Conservation (phyloP, 148 eudicot genomes). For the Rhododendron henanense region DNA sequence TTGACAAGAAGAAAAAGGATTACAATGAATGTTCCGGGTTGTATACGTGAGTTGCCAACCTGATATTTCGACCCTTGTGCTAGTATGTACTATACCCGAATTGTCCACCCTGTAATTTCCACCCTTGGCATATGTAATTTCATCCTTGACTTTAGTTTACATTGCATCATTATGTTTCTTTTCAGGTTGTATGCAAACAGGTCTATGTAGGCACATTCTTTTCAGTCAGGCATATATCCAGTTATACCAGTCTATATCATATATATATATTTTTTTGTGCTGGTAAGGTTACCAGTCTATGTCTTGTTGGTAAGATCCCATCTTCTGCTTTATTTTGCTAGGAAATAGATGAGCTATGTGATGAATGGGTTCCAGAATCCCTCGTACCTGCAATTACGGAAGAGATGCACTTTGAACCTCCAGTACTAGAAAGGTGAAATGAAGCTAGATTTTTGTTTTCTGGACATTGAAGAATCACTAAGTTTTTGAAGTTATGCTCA, state of each 20-base stretch:
- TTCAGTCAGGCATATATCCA: neutral
- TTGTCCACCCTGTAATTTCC: neutral
- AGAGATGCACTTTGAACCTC: constrained; percentile 74
- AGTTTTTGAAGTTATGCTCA: neutral
- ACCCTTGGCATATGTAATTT: neutral
- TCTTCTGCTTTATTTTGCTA: constrained; percentile 14
- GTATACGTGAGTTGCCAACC: neutral
- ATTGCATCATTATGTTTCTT: neutral
- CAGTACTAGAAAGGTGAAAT: constrained; percentile 79
- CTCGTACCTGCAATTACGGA: constrained; percentile 75
- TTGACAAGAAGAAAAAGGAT: neutral
- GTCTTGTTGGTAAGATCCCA: neutral
- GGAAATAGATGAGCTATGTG: constrained; percentile 96
- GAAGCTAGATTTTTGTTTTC: neutral
- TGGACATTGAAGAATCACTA: neutral
- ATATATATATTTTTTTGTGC: neutral
- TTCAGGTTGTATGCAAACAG: neutral
- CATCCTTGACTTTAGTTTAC: neutral
- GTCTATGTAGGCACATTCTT: neutral
- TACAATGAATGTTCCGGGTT: neutral
- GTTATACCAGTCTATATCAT: neutral
- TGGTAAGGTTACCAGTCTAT: neutral
- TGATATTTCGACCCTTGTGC: neutral
- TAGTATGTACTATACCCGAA: neutral
- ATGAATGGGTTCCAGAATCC: constrained; percentile 97